phyloP scores from a whole-genome alignment of 371 early-diverging fungal genomes.

The Mucor indicus region DNA sequence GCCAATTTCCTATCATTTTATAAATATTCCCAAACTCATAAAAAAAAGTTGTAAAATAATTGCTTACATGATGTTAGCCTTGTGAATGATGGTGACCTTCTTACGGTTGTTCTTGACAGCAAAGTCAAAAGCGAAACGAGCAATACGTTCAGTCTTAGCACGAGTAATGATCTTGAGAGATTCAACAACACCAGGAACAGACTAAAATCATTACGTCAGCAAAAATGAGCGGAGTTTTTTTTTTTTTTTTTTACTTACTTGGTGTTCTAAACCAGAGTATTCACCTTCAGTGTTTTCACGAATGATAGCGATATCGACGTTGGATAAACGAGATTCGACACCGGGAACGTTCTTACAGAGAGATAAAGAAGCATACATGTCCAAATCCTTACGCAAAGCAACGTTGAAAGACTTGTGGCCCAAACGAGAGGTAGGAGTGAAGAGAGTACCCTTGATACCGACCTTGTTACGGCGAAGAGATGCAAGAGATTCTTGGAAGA shows the following conservation, averaged over 20 bases:
- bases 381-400: conserved; percentile 92
- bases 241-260: conserved; percentile 27
- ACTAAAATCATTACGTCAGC: conserved; percentile 30
- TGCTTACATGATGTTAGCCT: conserved; percentile 96
- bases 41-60: neutral
- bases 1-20: conserved; percentile 90
- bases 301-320: conserved; percentile 95
- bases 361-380: conserved; percentile 92
- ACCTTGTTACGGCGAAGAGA: conserved; percentile 93
- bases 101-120: conserved; percentile 93
- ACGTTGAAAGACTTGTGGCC: conserved; percentile 95
- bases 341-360: conserved; percentile 86
- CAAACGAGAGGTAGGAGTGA: conserved; percentile 84
- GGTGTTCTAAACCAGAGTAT: conserved; percentile 97
- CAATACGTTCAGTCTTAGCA: conserved; percentile 95
- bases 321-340: conserved; percentile 76
- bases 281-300: conserved; percentile 99
- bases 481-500: conserved; percentile 85
- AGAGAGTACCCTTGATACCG: conserved; percentile 94
- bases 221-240: neutral
- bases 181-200: conserved; percentile 96
- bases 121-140: conserved; percentile 96
- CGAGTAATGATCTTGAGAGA: conserved; percentile 95
- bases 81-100: conserved; percentile 98
- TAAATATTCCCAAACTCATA: too few species aligned